Conservation (phyloP, 345 rosid species). For the Linum lewisii region DNA sequence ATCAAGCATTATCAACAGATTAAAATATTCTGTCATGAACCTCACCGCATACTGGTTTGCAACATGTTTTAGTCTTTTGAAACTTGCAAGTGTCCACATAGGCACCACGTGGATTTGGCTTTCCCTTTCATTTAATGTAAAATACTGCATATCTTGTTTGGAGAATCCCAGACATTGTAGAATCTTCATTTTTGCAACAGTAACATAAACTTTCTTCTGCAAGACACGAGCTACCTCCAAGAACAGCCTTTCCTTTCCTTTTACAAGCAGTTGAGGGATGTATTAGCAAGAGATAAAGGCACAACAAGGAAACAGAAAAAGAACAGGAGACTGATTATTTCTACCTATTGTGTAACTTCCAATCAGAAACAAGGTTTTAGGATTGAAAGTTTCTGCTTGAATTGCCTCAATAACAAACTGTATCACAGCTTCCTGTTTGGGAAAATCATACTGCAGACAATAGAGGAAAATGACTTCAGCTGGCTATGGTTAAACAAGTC, state of each 20-base stretch:
- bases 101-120: constrained; percentile 94
- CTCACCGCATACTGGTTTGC: constrained; percentile 73
- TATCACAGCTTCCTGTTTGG: constrained; percentile 83
- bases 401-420: constrained; percentile 92
- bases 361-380: constrained; percentile 74
- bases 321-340: background rate
- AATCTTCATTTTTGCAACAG: constrained; percentile 55
- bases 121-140: constrained; percentile 68
- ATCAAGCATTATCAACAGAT: too few species aligned
- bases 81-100: constrained; percentile 94
- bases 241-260: constrained; percentile 90
- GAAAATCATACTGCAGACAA: constrained; percentile 77
- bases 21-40: background rate
- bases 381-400: constrained; percentile 92
- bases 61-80: constrained; percentile 75
- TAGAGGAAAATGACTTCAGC: constrained; percentile 5
- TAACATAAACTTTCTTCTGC: constrained; percentile 56
- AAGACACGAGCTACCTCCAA: constrained; percentile 86
- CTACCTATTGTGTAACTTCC: constrained; percentile 95
- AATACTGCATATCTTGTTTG: constrained; percentile 79
- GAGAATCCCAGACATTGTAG: constrained; percentile 70
- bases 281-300: background rate
- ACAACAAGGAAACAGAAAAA: constrained; percentile 1
- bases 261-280: background rate
- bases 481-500: background rate